Percentiles rank a stretch among this genome's conserved stretches.
Conservation (phyloP, 2,329 filamentous ascomycete species). For the Colletotrichum zoysiae region DNA sequence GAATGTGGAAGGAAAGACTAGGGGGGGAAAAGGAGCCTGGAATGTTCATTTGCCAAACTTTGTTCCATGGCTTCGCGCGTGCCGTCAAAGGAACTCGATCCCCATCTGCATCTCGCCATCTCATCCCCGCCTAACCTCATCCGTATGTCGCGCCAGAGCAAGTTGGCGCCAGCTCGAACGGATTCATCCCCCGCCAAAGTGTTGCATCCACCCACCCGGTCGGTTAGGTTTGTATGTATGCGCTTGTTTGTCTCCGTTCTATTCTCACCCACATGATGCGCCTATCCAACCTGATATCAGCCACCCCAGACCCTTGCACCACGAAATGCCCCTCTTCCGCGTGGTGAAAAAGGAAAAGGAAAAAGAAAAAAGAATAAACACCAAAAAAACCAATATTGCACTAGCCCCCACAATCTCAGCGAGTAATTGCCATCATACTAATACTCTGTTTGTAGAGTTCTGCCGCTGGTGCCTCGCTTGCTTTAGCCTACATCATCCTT, state of each 20-base stretch:
- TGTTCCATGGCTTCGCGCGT: neutral
- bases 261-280: neutral
- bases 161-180: neutral
- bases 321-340: neutral
- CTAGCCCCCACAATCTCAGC: neutral
- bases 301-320: neutral
- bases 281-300: neutral
- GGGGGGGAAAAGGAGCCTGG: neutral
- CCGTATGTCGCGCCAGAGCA: neutral
- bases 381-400: neutral
- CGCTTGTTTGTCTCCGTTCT: neutral
- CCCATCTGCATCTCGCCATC: neutral
- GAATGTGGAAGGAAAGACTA: neutral
- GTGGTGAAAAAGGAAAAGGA: neutral
- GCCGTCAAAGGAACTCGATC: no score
- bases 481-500: neutral
- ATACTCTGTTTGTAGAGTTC: neutral
- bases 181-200: neutral
- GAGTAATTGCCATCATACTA: neutral
- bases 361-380: neutral
- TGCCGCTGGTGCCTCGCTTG: neutral
- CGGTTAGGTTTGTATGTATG: neutral
- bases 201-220: neutral
- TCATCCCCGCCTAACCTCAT: neutral
- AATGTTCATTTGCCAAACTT: neutral